A percentile compares a stretch with the other conserved stretches of the same genome.
phyloP scores from a whole-genome alignment of 352 stramenopile genomes.

The Pythium coloratum region DNA sequence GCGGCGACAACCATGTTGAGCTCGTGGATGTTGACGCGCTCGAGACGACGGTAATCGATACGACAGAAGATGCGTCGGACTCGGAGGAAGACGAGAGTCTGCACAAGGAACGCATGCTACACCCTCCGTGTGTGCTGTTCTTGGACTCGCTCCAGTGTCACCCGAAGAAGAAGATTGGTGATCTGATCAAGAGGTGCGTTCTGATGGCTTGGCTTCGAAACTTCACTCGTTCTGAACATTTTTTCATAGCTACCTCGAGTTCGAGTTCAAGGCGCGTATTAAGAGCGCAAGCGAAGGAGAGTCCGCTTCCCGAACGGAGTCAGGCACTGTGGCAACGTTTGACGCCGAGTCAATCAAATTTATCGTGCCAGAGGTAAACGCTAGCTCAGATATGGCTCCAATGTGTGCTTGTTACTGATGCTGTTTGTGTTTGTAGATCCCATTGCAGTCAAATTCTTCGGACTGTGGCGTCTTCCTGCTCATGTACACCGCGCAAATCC shows the following conservation, averaged over 20 bases:
- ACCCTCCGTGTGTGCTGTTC: constrained; percentile 89
- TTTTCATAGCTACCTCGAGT: constrained; percentile 66
- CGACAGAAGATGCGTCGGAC: constrained; percentile 30
- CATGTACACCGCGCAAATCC: constrained; percentile 74
- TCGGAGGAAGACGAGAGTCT: constrained; percentile 54
- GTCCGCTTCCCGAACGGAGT: neutral
- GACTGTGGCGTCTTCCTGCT: constrained; percentile 91
- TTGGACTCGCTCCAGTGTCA: constrained; percentile 95
- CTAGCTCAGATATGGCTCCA: too few relatives aligned
- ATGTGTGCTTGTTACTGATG: neutral
- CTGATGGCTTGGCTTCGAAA: too few relatives aligned
- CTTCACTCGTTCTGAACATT: constrained; percentile 71
- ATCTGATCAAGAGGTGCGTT: constrained; percentile 79
- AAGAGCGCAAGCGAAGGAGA: constrained; percentile 11
- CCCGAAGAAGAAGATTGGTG: constrained; percentile 85
- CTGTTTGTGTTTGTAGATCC: constrained; percentile 52
- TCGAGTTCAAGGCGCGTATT: constrained; percentile 55
- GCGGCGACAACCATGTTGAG: constrained; percentile 38
- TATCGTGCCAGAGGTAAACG: constrained; percentile 27
- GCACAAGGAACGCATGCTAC: constrained; percentile 37
- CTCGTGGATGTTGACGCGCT: constrained; percentile 23
- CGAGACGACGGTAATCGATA: constrained; percentile 18
- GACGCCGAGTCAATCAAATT: constrained; percentile 21
- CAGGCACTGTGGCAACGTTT: constrained; percentile 9
- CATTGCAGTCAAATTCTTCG: constrained; percentile 91